Base-by-base conservation (phyloP, 2,329 filamentous ascomycete genomes). In the Tothia fuscella region DNA sequence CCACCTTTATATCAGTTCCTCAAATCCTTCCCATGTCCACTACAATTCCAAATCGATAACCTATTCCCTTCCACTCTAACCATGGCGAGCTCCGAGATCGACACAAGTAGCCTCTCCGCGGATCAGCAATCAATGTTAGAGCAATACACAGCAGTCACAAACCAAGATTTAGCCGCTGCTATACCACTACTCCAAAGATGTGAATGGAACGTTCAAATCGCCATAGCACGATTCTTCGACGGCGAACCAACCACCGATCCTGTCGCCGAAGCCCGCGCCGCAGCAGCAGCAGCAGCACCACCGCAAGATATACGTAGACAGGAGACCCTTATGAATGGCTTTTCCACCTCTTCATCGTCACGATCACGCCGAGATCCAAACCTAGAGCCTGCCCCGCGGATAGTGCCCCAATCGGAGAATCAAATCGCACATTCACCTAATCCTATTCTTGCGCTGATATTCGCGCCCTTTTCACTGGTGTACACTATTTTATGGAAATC, bases 141-240 rank as follows among this genome's bases (percentile, higher is more conserved):
- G 53, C 89, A 93, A 55, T 94, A 87, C 61, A 85, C 80, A 13
- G 74, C 82, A 39, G 82, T 98, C 38, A 96, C 91, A 20, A 78
- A 88, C 51, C 87, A 95, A 61, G 80, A 86, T 17, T 60, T 77
- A 33, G 71, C 76, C 32, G 78, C 84, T 44, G 87, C 91, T 2
- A 69, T 94, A 37, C 77, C 84, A 1, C 61, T 98, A 4, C 69
- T 98, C 2, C 75, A 80, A 50, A 72, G 87, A 47, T 94, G 87
- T 43, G 81, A 96, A 68, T 98, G 91, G 91, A 98, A 96, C 56
- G 82, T 94, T 1, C 83, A 95, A 80, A 94, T 96, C 53, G 89
- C 91, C 44, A 89, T 98, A 49, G 78, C 91, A 49, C 93, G 93
- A 57, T 96, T 96, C 74, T 98, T 95, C 59, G 91, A 98, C 55